Conservation (phyloP, 768 basidiomycete species). For the Collybia sordida region DNA sequence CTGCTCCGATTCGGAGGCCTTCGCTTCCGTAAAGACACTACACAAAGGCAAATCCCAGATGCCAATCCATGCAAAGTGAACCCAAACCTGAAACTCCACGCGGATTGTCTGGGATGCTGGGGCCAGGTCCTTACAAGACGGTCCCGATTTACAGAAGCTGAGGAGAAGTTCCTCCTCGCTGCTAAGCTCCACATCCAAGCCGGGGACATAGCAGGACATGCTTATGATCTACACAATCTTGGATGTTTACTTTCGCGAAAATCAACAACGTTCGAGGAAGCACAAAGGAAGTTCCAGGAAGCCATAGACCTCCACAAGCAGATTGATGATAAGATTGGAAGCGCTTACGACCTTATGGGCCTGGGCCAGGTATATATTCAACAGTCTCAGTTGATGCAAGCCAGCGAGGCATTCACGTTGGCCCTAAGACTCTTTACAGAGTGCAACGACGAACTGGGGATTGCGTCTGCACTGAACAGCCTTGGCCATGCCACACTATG, state of each 20-base stretch:
- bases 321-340: constrained; percentile 16
- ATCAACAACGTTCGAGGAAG: constrained; percentile 4
- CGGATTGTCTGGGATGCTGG: constrained; percentile 25
- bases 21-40: constrained; percentile 5
- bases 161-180: constrained; percentile 20
- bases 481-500: constrained; percentile 19
- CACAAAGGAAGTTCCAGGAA: constrained; percentile 12
- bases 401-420: constrained; percentile 10
- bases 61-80: background rate
- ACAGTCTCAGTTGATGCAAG: constrained; percentile 6
- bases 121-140: constrained; percentile 25
- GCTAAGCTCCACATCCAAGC: constrained; percentile 19
- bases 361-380: constrained; percentile 20
- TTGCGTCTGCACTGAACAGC: constrained; percentile 20
- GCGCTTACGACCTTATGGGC: constrained; percentile 24
- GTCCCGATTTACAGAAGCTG: constrained; percentile 16
- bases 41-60: background rate
- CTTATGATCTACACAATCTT: constrained; percentile 26
- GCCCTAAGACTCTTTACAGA: constrained; percentile 18
- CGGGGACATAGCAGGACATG: constrained; percentile 21
- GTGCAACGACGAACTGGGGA: constrained; percentile 16
- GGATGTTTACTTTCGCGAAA: constrained; percentile 18
- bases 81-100: constrained; percentile 11
- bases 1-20: background rate
- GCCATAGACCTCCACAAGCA: constrained; percentile 18